Percentiles rank a stretch among this genome's conserved stretches.
These are phyloP conservation scores for Vitis vinifera DNA, from an alignment of 164 flowering plant species.

Conservation along the genomic window ASM3070453v1 NC_081818.1:1009001-1009500, in stretches of 20 bases:
- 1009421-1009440: constrained; percentile 21
- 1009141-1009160: background rate
- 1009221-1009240: constrained; percentile 21
- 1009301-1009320: constrained; percentile 6
- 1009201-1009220: constrained; percentile 13
- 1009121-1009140: background rate
- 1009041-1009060: constrained; percentile 2
- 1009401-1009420: constrained; percentile 10
- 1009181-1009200: background rate
- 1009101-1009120: background rate
- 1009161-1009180: background rate
- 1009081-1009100: background rate
- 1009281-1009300: background rate
- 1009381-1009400: constrained; percentile 24
- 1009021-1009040: background rate
- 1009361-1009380: background rate
- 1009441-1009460: constrained; percentile 10
- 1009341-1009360: too few species aligned
- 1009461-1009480: constrained; percentile 5
- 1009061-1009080: constrained; percentile 8
- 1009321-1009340: too few species aligned
- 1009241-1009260: constrained; percentile 29
- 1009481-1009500: background rate
- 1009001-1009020: background rate
- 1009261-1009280: background rate